Evolutionary conservation across 805 yeast genomes (phyloP), one percentile per base, ranked within the genome.

Genomic region (Schizosaccharomyces osmophilus): DNA sequence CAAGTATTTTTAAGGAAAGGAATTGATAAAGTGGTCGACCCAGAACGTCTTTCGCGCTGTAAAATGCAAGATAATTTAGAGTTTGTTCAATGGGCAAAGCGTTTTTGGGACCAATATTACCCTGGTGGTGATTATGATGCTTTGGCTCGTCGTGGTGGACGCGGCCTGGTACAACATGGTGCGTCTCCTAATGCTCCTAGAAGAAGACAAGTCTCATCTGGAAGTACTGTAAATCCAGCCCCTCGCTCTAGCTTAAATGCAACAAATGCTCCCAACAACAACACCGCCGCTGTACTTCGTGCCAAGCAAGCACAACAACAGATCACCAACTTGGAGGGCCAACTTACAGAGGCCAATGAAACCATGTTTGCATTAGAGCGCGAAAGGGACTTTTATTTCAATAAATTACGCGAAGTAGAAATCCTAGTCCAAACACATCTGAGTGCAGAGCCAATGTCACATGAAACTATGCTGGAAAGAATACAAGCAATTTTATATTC

Each of bases 51-150:
- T 63, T 80, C 85, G 70, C 87, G 86, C 71, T 93, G 97, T 74
- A 77, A 85, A 68, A 79, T 93, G 66, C 98, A 93, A 71, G 97
- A 90, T 69, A 93, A 93, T 71, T 77, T 93, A 67, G 97, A 89
- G 73, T 85, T 93, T 67, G 74, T 89, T 65, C 99, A 93, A 73
- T 93, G 96, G 96, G 76, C 87, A 68, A 83, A 85, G 68, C 79
- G 78, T 67, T 82, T 76, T 67, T 90, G 97, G 97, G 76, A 77
- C 64, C 90, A 85, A 61, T 77, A 81, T 68, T 82, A 79, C 68
- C 83, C 83, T 62, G 83, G 82, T 62, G 76, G 79, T 43, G 79
- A 73, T 4, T 89, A 89, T 68, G 94, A 89, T 70, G 81, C 96
- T 0, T 70, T 71, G 15, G 69, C 79, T 0, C 75, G 88, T 64